Evolutionary conservation across 257 asterid genomes (phyloP), one percentile per base, ranked within the genome.

Genomic region (Solanum tarapatanum): DNA sequence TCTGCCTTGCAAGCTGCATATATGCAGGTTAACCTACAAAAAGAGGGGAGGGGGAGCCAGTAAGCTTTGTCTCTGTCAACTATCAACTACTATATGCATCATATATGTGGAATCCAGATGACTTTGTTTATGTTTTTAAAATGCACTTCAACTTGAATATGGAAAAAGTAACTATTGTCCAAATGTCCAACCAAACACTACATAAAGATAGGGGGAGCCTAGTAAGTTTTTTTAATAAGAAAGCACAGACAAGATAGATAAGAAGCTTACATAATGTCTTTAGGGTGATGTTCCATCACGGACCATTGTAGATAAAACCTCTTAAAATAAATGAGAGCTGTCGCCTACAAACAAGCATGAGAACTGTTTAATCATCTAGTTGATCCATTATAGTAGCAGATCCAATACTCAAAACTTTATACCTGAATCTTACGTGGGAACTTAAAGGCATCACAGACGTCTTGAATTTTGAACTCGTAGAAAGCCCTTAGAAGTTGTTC

Each of bases 351-450:
- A 84, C 82, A 76, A 88, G 77, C 86, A 60, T 86, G 75, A 82
- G 69, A 85, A 37, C 69, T 86, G 90, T 82, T 86, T 74, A 35
- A 48, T 41, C 82, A 77, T 89, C 84, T 62, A 51, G 70, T 33
- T 33, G 17, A 36, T 48, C 28, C 24, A 72, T 37, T 16, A 73
- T 13, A 23, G 73, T 60, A 7, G 66, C 8, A 72, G 82, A n/a
- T 87, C 37, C 89, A 48, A 82, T 83, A 89, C 28, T 80, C 82
- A 73, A 87, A 84, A 33, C 17, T 48, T 24, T 51, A 11, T 88
- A 97, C 99, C 96, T 97, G 98, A 89, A 97, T 97, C 90, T 97
- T 97, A 79, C 98, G 98, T 9, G 99, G 99, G 89, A 97, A 97
- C 92, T 93, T 95, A 91, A 97, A 95, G 86, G 98, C 99, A 92